A percentile compares a stretch with the other conserved stretches of the same genome.
Evolutionary conservation across 2,329 filamentous ascomycete genomes (phyloP).

Genomic region (Rhynchosporium agropyri): DNA sequence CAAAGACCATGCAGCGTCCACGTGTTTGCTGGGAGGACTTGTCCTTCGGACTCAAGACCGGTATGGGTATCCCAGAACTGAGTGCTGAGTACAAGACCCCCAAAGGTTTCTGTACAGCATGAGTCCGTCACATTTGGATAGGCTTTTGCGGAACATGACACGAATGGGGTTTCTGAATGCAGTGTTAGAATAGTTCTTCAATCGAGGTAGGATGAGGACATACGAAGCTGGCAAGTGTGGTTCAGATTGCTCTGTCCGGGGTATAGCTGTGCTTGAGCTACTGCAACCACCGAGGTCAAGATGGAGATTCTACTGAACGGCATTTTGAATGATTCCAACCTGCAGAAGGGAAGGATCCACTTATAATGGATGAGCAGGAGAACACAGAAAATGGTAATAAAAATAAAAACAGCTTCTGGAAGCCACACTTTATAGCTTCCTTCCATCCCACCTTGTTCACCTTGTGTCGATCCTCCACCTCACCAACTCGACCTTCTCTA

Average conservation of each 20-base stretch:
- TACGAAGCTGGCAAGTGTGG: slow-evolving; percentile 38
- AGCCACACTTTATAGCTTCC: slow-evolving; percentile 15
- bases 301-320: slow-evolving; percentile 15
- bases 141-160: slow-evolving; percentile 54
- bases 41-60: slow-evolving; percentile 58
- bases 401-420: slow-evolving; percentile 9
- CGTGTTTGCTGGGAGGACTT: slow-evolving; percentile 57
- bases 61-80: slow-evolving; percentile 69
- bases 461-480: background rate
- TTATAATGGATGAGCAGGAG: background rate
- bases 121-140: slow-evolving; percentile 54
- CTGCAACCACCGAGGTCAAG: slow-evolving; percentile 10
- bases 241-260: slow-evolving; percentile 37
- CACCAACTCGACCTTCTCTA: slow-evolving; percentile 5
- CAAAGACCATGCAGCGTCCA: slow-evolving; percentile 54
- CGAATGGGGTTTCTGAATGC: slow-evolving; percentile 35
- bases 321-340: slow-evolving; percentile 13
- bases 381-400: background rate
- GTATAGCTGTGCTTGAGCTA: slow-evolving; percentile 30
- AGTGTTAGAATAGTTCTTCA: slow-evolving; percentile 13
- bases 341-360: background rate
- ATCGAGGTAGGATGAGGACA: slow-evolving; percentile 2
- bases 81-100: slow-evolving; percentile 62
- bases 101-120: slow-evolving; percentile 67
- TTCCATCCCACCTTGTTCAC: background rate